Percentiles rank a stretch among this genome's conserved stretches.
Evolutionary conservation across 768 basidiomycete genomes (phyloP).

Genomic region (Termitomyces sp.): DNA sequence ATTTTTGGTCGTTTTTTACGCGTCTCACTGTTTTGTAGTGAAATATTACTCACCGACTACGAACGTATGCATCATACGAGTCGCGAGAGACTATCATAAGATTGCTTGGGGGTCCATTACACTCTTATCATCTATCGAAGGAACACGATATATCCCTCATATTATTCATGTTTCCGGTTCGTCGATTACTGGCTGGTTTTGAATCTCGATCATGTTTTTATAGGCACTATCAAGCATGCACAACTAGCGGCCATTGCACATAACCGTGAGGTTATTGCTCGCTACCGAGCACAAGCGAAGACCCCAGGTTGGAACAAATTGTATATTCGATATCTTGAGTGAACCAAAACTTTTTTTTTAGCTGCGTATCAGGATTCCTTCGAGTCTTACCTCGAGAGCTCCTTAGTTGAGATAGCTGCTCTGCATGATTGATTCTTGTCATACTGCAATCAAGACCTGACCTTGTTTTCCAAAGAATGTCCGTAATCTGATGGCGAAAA

Average conservation of each 20-base stretch:
- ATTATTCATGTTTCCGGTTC: constrained; percentile 79
- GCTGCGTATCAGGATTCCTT: constrained; percentile 59
- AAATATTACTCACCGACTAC: constrained; percentile 87
- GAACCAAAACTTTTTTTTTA: constrained; percentile 16
- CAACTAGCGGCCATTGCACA: constrained; percentile 74
- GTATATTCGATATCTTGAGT: background rate
- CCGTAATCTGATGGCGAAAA: background rate
- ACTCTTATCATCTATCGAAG: constrained; percentile 58
- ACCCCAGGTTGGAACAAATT: constrained; percentile 37
- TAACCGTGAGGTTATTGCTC: constrained; percentile 66
- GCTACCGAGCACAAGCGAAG: constrained; percentile 51
- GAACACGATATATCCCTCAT: constrained; percentile 58
- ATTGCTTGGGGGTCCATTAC: constrained; percentile 80
- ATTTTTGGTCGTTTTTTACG: background rate
- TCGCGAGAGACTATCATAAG: constrained; percentile 74
- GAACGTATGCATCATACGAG: constrained; percentile 79
- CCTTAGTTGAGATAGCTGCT: constrained; percentile 56
- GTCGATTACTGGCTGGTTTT: constrained; percentile 10
- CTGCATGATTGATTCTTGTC: constrained; percentile 46
- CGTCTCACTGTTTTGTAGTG: constrained; percentile 38
- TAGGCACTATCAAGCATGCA: constrained; percentile 85
- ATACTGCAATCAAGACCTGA: background rate
- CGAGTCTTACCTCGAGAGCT: constrained; percentile 50
- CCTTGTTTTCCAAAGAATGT: background rate
- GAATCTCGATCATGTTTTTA: background rate